Base-by-base conservation (phyloP, 495 filamentous ascomycete species). In the Penicillium daleae region DNA sequence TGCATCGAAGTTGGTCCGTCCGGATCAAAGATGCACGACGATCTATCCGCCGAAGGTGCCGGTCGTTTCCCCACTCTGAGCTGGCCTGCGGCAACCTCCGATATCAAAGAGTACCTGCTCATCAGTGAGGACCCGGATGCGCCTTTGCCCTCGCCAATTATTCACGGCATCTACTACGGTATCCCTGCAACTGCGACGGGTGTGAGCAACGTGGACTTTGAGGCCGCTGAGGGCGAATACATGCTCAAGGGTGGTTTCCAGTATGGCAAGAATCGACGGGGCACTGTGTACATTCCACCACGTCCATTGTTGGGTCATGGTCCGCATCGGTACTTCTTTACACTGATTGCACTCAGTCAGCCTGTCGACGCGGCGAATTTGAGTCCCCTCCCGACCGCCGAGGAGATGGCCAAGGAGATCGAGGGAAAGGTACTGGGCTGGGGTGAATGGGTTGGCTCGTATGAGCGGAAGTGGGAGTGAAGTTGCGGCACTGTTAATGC, bases 121-220 rank as follows among this genome's bases (percentile, higher is more conserved):
- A 62, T 83, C 32, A 73, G 74, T 37, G 80, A 84, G 62, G 82
- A 86, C 51, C 79, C 82, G 0, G 82, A 86, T 64, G 78, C 78
- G 19, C 80, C 83, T 1, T 37, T 83, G 46, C 74, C 79, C 4
- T 74, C 62, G 21, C 77, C 82, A 6, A 75, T 79, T 33, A 69
- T 78, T 29, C 82, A 85, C 59, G 81, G 77, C 35, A 64, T 83
- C 31, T 83, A 79, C 61, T 74, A 74, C 24, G 76, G 76, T 1
- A 83, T 85, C 37, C 69, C 74, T 4, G 63, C 76, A 1, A 66
- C 65, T 5, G 73, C 66, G 35, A 79, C 70, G 6, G 71, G 72
- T 10, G 66, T 84, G 29, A 70, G 64, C n/a, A 29, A 65, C 26
- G 66, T 64, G 15, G 81, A 82, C 64, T 75, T 85, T 37, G 63